These are phyloP conservation scores for Yarrowia yakushimensis DNA, from an alignment of 805 yeast species.

Conservation along the genomic window DNA sequence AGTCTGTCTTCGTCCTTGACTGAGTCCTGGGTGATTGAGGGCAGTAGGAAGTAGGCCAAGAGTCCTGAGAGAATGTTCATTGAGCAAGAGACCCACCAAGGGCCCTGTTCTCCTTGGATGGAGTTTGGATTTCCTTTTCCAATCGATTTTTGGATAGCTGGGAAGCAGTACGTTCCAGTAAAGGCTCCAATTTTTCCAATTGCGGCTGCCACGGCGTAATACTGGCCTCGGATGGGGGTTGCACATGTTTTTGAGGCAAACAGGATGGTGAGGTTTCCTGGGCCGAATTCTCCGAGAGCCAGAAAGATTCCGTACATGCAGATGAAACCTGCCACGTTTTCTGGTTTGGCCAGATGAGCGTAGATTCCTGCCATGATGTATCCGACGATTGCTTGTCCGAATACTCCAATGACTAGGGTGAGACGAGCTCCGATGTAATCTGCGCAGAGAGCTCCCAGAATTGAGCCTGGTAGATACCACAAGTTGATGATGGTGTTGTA, in stretches of 20 bases:
- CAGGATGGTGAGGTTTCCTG: conserved; percentile 88
- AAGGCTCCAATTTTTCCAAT: conserved; percentile 90
- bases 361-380: conserved; percentile 76
- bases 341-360: conserved; percentile 44
- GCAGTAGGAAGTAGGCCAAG: conserved; percentile 66
- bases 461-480: conserved; percentile 87
- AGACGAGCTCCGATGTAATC: conserved; percentile 90
- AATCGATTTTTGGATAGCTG: conserved; percentile 57
- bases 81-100: conserved; percentile 78
- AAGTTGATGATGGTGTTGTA: conserved; percentile 88
- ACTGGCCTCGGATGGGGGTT: conserved; percentile 84
- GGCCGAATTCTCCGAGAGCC: conserved; percentile 88
- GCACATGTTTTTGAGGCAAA: conserved; percentile 83
- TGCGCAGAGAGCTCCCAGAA: conserved; percentile 73
- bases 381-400: conserved; percentile 73
- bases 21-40: conserved; percentile 79
- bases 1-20: conserved; percentile 71
- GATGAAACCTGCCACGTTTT: conserved; percentile 69
- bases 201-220: conserved; percentile 90
- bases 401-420: conserved; percentile 66
- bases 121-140: conserved; percentile 44
- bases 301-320: conserved; percentile 85
- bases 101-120: conserved; percentile 61
- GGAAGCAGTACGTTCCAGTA: conserved; percentile 85
- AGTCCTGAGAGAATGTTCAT: conserved; percentile 70